Percentiles rank a stretch among this genome's conserved stretches.
These are phyloP conservation scores for Rhododendron griersonianum DNA, from an alignment of 148 eudicot species.

Conservation along the genomic window DNA sequence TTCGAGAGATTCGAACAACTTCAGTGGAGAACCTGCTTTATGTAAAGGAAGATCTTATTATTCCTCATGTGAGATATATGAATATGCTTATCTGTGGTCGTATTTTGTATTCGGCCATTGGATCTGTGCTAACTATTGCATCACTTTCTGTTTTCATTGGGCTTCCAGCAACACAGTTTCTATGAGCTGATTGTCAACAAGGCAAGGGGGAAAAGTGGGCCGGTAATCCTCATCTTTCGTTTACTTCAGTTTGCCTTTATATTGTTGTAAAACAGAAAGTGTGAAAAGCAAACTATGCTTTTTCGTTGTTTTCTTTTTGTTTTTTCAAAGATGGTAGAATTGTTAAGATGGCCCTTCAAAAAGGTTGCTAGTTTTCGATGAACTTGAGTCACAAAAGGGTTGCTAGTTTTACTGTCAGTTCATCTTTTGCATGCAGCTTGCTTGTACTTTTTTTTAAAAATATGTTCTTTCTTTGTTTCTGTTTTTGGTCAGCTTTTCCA, in stretches of 20 bases:
- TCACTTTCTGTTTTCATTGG: constrained; percentile 4
- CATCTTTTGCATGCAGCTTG: not conserved
- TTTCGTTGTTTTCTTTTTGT: not conserved
- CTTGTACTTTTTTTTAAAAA: not conserved
- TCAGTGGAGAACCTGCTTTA: constrained; percentile 95
- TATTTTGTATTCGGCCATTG: not conserved
- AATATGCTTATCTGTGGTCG: not conserved
- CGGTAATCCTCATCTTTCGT: constrained; percentile 45
- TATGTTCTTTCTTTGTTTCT: not conserved
- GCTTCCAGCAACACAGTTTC: constrained; percentile 92
- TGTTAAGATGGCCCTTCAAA: not conserved
- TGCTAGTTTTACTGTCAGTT: not conserved
- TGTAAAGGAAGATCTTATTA: constrained; percentile 97
- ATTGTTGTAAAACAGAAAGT: not conserved
- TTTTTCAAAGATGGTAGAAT: not conserved
- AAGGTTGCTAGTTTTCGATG: not conserved
- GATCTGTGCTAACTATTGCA: constrained; percentile 16
- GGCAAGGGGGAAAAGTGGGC: constrained; percentile 99
- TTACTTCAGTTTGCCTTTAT: constrained; percentile 5
- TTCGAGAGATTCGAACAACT: constrained; percentile 91
- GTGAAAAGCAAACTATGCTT: not conserved
- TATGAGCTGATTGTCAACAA: constrained; percentile 95
- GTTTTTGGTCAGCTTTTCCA: constrained; percentile 72
- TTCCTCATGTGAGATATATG: constrained; percentile 75
- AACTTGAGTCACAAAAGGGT: not conserved